Evolutionary conservation across 805 yeast genomes (phyloP).

Genomic region (Wickerhamomyces sydowiorum): DNA sequence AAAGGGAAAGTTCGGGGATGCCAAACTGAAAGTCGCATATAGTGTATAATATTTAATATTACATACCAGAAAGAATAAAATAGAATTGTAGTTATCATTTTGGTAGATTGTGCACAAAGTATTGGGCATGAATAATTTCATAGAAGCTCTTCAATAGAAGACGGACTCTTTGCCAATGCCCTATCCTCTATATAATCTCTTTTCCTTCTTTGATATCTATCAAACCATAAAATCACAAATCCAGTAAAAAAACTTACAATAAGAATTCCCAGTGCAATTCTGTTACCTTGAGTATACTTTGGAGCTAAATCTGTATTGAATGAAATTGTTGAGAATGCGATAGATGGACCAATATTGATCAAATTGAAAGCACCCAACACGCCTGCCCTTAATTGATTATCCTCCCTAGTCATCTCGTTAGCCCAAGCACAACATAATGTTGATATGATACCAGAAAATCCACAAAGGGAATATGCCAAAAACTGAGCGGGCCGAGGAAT

Average conservation of each 20-base stretch:
- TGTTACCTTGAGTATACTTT: constrained; percentile 10
- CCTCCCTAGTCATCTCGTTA: constrained; percentile 19
- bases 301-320: constrained; percentile 18
- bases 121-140: no score
- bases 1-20: constrained; percentile 4
- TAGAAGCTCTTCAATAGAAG: no score
- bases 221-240: constrained; percentile 14
- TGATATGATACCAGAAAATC: background rate
- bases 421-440: constrained; percentile 15
- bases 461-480: background rate
- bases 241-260: constrained; percentile 9
- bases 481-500: constrained; percentile 1
- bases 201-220: constrained; percentile 16
- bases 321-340: constrained; percentile 1
- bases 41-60: background rate
- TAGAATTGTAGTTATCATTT: no score
- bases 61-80: no score
- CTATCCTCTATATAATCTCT: constrained; percentile 8
- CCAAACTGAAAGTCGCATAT: background rate
- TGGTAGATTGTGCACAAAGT: no score
- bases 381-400: constrained; percentile 19
- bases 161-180: background rate
- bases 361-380: constrained; percentile 18
- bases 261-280: constrained; percentile 8
- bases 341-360: constrained; percentile 12